phyloP scores from a whole-genome alignment of 2,329 filamentous ascomycete species.

The Rhytidhysteron rufulum region DNA sequence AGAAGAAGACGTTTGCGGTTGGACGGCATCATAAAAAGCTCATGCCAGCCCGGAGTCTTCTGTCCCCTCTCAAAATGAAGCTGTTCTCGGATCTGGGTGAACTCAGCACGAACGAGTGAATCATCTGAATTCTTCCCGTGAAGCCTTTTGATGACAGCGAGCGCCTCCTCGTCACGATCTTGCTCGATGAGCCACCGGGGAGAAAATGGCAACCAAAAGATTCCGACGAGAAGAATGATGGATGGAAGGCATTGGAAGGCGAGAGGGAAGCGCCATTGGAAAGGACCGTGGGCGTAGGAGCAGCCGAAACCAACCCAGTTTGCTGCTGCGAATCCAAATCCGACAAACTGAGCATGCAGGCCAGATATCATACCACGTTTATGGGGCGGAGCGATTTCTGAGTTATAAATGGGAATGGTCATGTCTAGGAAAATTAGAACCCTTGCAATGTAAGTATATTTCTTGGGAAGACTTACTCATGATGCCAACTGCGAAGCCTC shows the following conservation, averaged over 20 bases:
- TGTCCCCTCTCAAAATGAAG: conserved; percentile 36
- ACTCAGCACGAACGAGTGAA: conserved; percentile 38
- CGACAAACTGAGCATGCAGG: conserved; percentile 21
- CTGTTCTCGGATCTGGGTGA: conserved; percentile 44
- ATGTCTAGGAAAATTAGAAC: background rate
- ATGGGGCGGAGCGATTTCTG: conserved; percentile 19
- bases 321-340: conserved; percentile 30
- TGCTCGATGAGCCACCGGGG: conserved; percentile 45
- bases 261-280: conserved; percentile 46
- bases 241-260: conserved; percentile 42
- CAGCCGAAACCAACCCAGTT: conserved; percentile 53
- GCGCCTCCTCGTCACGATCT: conserved; percentile 38
- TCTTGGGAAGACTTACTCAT: conserved; percentile 18
- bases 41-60: conserved; percentile 18
- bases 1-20: conserved; percentile 40
- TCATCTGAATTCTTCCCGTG: conserved; percentile 40
- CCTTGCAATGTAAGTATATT: background rate
- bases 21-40: conserved; percentile 40
- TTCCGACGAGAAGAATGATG: conserved; percentile 37
- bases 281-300: conserved; percentile 24
- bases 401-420: conserved; percentile 14
- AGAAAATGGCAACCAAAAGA: conserved; percentile 38
- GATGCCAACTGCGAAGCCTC: conserved; percentile 17
- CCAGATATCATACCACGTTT: conserved; percentile 23
- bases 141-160: conserved; percentile 39